Percentiles rank a stretch among this genome's conserved stretches.
phyloP scores from a whole-genome alignment of 495 filamentous ascomycete species.

The Daldinia loculata region DNA sequence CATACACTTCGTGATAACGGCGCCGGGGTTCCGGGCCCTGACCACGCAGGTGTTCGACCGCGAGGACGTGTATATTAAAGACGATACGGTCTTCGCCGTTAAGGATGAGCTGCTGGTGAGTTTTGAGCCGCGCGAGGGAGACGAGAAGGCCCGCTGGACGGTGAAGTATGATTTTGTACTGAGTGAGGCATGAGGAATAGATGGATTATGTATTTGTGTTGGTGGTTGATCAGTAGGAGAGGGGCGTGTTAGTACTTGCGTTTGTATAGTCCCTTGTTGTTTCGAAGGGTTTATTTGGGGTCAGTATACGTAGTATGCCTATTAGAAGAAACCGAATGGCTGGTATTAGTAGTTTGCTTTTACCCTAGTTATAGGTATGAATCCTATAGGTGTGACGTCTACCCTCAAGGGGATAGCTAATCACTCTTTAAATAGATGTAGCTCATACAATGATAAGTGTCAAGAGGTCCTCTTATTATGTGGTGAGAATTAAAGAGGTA shows the following conservation, averaged over 20 bases:
- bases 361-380: too few relatives aligned
- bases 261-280: background rate
- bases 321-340: background rate
- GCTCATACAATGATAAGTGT: too few relatives aligned
- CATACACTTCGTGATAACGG: constrained; percentile 74
- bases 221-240: background rate
- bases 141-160: constrained; percentile 68
- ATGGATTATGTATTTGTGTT: background rate
- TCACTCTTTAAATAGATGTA: too few relatives aligned
- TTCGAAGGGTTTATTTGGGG: background rate
- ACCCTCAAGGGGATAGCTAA: background rate
- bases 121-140: constrained; percentile 66
- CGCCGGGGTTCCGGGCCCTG: constrained; percentile 58
- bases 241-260: background rate
- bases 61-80: constrained; percentile 65
- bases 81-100: constrained; percentile 80
- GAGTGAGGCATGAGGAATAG: constrained; percentile 28
- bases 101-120: constrained; percentile 77
- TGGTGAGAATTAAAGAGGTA: too few relatives aligned
- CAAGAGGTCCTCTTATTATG: too few relatives aligned
- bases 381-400: background rate
- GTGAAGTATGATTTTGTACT: constrained; percentile 65
- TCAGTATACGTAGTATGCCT: background rate
- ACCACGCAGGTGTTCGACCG: constrained; percentile 80
- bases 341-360: background rate